A percentile compares a stretch with the other conserved stretches of the same genome.
These are phyloP conservation scores for Trichoderma polysporum DNA, from an alignment of 2,329 filamentous ascomycete species.

Conservation along the genomic window DNA sequence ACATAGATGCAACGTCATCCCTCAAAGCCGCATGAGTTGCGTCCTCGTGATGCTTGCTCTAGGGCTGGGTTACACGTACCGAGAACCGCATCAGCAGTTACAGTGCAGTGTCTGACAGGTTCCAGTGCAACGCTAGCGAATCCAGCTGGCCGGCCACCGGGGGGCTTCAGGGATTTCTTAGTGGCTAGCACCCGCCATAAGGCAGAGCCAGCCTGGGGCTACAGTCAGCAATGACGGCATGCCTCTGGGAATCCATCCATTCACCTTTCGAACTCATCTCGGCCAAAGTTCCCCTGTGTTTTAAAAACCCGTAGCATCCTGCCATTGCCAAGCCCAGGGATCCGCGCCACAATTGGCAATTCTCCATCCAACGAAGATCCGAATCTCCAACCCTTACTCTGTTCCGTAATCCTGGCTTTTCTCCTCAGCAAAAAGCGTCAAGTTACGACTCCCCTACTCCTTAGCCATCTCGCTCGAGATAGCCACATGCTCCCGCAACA, in stretches of 20 bases:
- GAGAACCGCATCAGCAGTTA: background rate
- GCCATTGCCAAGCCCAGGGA: background rate
- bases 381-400: conserved; percentile 1
- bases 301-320: background rate
- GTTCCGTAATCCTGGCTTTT: background rate
- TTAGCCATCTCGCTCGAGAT: conserved; percentile 20
- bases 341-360: conserved; percentile 8
- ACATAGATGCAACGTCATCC: background rate
- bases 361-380: background rate
- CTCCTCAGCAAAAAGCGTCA: conserved; percentile 8
- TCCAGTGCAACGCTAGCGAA: conserved; percentile 2
- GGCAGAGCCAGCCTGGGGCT: conserved; percentile 1
- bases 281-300: background rate
- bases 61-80: background rate
- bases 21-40: background rate
- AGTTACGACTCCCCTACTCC: conserved; percentile 16
- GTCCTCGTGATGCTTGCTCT: conserved; percentile 3
- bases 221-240: conserved; percentile 13
- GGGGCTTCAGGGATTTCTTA: background rate
- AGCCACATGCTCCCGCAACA: conserved; percentile 30
- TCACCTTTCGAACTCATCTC: background rate
- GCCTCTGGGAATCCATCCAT: background rate
- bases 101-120: background rate
- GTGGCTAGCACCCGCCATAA: conserved; percentile 2
- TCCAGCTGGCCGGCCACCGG: background rate